Evolutionary conservation across 306 rosid genomes (phyloP), one percentile per base, ranked within the genome.

Genomic region (Purshia tridentata): DNA sequence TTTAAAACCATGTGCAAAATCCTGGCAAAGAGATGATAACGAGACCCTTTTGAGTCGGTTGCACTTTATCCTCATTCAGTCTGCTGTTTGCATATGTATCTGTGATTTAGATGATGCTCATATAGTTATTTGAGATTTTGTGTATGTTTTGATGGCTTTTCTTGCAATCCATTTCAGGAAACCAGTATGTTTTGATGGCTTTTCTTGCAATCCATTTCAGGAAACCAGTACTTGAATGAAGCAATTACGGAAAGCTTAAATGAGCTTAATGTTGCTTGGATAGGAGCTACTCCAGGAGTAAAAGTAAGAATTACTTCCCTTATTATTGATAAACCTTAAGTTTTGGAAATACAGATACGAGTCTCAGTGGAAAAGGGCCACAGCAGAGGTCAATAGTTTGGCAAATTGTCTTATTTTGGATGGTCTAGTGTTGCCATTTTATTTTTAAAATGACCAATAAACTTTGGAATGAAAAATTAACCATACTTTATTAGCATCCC

Each of bases 201-300:
- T 46, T 10, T 72, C 51, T 48, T 42, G 4, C 44, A 15, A 57
- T 52, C 37, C 16, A 53, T 53, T 48, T 66, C 65, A 80, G 79
- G 67, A 19, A 80, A 74, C 67, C 67, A 35, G 53, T 47, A 67
- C 52, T 69, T 79, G 65, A 40, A 74, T 74, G 79, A 74, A 69
- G 79, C 79, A 19, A 47, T 62, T 60, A 57, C n/a, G 9, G 76
- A 42, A 39, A 42, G 42, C 60, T 49, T 10, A 40, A 5, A 74
- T 45, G 72, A 74, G 13, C 19, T 80, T 45, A 80, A 80, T 80
- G 62, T 68, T 19, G 72, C 83, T 62, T 80, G 83, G 83, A 80
- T 80, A 54, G 79, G 83, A 74, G 69, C 70, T 67, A 51, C n/a
- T 69, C 83, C 83, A 1, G 79, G 79, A 6, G 67, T 79, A 16